phyloP scores from a whole-genome alignment of 2,329 filamentous ascomycete species.

The Biscogniauxia sp. region DNA sequence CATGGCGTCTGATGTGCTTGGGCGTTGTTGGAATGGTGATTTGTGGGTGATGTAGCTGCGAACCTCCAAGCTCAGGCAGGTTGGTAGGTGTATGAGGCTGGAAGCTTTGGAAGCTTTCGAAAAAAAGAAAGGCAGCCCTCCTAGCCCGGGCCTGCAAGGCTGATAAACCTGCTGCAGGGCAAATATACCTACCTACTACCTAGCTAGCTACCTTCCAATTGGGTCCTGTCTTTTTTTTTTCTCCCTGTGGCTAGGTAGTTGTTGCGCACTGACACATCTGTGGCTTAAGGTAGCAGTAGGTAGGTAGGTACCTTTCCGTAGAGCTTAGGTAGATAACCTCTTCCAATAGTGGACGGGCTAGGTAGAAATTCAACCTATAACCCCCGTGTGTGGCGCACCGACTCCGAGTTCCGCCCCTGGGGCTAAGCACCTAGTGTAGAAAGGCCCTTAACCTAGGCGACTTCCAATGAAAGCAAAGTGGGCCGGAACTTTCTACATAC shows the following conservation, averaged over 20 bases:
- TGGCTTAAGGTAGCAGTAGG: too few relatives aligned
- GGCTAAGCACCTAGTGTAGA: too few relatives aligned
- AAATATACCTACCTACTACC: neutral
- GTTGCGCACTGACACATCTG: too few relatives aligned
- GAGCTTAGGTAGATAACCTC: too few relatives aligned
- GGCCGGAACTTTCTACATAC: neutral
- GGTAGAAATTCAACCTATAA: too few relatives aligned
- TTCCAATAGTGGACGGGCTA: too few relatives aligned
- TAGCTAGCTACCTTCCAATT: neutral
- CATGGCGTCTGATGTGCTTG: slow-evolving; percentile 51
- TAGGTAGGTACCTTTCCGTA: too few relatives aligned
- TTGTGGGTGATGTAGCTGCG: slow-evolving; percentile 11
- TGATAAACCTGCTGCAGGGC: too few relatives aligned
- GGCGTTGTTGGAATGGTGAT: slow-evolving; percentile 19
- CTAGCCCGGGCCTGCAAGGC: neutral
- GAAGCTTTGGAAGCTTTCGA: neutral
- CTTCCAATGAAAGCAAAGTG: too few relatives aligned
- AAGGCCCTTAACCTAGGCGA: too few relatives aligned
- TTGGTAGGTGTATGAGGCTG: neutral
- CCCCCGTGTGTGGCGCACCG: neutral
- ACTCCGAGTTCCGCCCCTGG: neutral
- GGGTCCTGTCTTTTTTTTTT: too few relatives aligned
- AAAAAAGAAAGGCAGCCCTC: neutral
- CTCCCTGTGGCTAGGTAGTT: too few relatives aligned
- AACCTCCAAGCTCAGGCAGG: slow-evolving; percentile 14